Conservation (phyloP, 495 filamentous ascomycete genomes). For the Penicillium lagena region DNA sequence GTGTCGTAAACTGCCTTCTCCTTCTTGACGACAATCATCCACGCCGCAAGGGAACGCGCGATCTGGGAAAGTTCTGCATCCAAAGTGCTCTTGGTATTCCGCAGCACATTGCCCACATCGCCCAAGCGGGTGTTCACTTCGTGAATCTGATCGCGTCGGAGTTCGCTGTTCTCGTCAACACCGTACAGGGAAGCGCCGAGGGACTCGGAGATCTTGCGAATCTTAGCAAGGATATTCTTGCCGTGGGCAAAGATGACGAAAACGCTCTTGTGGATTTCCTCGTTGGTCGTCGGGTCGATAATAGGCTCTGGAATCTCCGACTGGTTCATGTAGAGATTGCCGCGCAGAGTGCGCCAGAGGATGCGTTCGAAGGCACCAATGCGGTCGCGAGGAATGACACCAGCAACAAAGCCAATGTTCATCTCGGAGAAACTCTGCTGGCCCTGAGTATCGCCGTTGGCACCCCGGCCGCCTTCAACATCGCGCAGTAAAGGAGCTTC, state of each 20-base stretch:
- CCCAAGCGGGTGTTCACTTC: constrained; percentile 90
- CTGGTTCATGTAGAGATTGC: constrained; percentile 99
- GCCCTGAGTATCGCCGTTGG: constrained; percentile 64
- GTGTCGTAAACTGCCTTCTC: constrained; percentile 98
- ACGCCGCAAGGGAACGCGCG: constrained; percentile 78
- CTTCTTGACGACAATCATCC: constrained; percentile 96
- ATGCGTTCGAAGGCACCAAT: constrained; percentile 96
- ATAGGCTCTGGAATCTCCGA: constrained; percentile 95
- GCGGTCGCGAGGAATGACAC: constrained; percentile 88
- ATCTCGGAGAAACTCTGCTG: constrained; percentile 86
- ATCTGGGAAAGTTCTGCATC: constrained; percentile 92
- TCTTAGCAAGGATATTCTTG: constrained; percentile 96
- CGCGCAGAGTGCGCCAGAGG: constrained; percentile 91
- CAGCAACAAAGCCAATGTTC: constrained; percentile 99
- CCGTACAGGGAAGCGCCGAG: constrained; percentile 91
- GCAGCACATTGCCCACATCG: constrained; percentile 84
- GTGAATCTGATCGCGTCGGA: constrained; percentile 88
- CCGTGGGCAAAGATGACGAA: constrained; percentile 99
- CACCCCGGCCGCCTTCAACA: constrained; percentile 65
- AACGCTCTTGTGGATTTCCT: constrained; percentile 90
- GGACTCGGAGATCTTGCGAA: constrained; percentile 96
- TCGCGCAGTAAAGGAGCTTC: constrained; percentile 75
- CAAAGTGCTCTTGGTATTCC: constrained; percentile 93
- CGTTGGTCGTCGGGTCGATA: constrained; percentile 85
- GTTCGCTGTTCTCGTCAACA: constrained; percentile 93